phyloP scores from a whole-genome alignment of 139 green algal genomes.

The Volvox reticuliferus region DNA sequence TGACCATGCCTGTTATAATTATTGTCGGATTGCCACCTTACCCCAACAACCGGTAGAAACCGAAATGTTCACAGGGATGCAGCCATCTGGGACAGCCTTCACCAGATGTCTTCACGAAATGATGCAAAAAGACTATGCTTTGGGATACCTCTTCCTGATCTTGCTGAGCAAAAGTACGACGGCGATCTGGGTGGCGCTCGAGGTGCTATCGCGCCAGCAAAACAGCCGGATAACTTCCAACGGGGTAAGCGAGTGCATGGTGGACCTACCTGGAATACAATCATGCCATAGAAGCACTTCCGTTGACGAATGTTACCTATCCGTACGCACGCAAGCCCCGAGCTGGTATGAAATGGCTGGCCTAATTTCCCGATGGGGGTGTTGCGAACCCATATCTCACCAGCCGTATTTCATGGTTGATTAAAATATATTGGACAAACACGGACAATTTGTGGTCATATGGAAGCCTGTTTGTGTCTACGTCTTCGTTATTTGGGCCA shows the following conservation, averaged over 20 bases:
- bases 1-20: too few relatives aligned
- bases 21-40: background rate
- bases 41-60: background rate
- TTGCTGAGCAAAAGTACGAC: slow-evolving; percentile 34
- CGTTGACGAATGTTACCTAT: too few relatives aligned
- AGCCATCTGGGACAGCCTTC: background rate
- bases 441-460: too few relatives aligned
- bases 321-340: too few relatives aligned
- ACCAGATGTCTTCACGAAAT: background rate
- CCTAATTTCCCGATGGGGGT: background rate
- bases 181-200: slow-evolving; percentile 5
- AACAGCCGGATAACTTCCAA: too few relatives aligned
- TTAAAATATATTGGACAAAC: too few relatives aligned
- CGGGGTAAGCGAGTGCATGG: background rate
- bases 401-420: background rate
- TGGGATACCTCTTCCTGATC: slow-evolving; percentile 34
- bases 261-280: background rate
- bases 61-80: background rate
- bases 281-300: background rate
- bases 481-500: too few relatives aligned
- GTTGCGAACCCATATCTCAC: background rate
- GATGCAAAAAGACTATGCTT: slow-evolving; percentile 46
- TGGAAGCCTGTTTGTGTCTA: too few relatives aligned
- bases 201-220: background rate
- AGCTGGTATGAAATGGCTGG: background rate